These are phyloP conservation scores for Aphanoascus verrucosus DNA, from an alignment of 2,329 filamentous ascomycete genomes.

Conservation along the genomic window DNA sequence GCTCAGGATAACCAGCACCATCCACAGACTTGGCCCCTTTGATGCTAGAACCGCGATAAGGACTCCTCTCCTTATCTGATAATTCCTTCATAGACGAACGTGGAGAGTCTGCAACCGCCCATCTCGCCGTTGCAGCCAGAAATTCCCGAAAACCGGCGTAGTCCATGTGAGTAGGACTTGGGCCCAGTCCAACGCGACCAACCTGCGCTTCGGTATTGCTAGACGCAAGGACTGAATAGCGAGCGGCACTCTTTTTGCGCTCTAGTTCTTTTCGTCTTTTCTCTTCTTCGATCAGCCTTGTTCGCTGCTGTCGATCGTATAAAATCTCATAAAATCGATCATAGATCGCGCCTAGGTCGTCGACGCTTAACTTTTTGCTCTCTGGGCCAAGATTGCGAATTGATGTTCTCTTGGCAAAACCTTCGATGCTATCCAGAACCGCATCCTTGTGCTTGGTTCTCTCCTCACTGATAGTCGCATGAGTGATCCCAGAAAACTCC, in stretches of 20 bases:
- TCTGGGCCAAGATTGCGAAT: constrained; percentile 92
- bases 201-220: constrained; percentile 55
- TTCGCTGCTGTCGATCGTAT: constrained; percentile 81
- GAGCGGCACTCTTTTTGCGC: constrained; percentile 31
- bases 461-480: constrained; percentile 80
- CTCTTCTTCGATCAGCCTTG: constrained; percentile 65
- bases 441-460: constrained; percentile 87
- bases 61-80: constrained; percentile 44
- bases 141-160: constrained; percentile 95
- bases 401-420: constrained; percentile 90
- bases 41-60: constrained; percentile 51
- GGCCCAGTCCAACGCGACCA: constrained; percentile 75
- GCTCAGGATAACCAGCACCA: constrained; percentile 46
- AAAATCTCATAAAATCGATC: constrained; percentile 87
- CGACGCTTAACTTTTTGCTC: constrained; percentile 76
- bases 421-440: constrained; percentile 91
- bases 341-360: constrained; percentile 82
- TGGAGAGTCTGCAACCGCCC: constrained; percentile 84
- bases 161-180: constrained; percentile 89
- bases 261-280: constrained; percentile 55
- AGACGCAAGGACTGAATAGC: constrained; percentile 34
- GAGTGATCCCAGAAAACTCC: constrained; percentile 91
- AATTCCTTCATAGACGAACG: constrained; percentile 45
- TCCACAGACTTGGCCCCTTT: constrained; percentile 48
- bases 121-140: constrained; percentile 75